Evolutionary conservation across 352 stramenopile species (phyloP).

Genomic region (Thalassiosira oceanica): DNA sequence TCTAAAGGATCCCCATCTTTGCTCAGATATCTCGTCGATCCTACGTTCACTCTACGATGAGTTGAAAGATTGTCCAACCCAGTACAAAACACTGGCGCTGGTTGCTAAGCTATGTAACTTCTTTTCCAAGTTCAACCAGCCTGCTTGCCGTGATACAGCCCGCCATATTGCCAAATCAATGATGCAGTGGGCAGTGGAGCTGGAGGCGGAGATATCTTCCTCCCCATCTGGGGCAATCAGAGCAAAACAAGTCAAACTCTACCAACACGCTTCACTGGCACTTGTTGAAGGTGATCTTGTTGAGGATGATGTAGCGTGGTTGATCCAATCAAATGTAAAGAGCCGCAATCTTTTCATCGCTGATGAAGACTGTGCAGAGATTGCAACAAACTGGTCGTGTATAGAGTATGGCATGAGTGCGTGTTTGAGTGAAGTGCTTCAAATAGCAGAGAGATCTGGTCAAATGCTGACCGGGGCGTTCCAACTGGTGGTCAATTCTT

Average conservation of each 20-base stretch:
- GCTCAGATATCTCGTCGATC: conserved; percentile 3
- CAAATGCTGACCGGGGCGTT: conserved; percentile 33
- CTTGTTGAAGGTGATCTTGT: conserved; percentile 18
- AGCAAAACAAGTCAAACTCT: conserved; percentile 34
- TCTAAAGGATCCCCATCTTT: conserved; percentile 13
- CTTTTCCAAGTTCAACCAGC: conserved; percentile 23
- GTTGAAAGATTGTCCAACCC: conserved; percentile 31
- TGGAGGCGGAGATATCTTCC: conserved; percentile 23
- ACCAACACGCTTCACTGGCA: conserved; percentile 36
- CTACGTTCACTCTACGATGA: conserved; percentile 24
- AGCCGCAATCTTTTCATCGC: conserved; percentile 32
- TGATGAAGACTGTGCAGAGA: conserved; percentile 18
- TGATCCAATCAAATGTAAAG: conserved; percentile 38
- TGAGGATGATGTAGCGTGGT: conserved; percentile 27
- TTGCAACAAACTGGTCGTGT: conserved; percentile 16
- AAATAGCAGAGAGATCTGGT: conserved; percentile 1
- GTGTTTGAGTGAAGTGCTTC: conserved; percentile 18
- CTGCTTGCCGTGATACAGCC: conserved; percentile 16
- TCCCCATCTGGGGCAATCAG: conserved; percentile 10
- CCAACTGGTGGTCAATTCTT: conserved; percentile 13
- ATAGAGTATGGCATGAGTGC: conserved; percentile 20
- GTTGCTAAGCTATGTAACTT: conserved; percentile 40
- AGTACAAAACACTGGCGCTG: conserved; percentile 21
- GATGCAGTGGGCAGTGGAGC: conserved; percentile 24
- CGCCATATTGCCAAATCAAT: conserved; percentile 16